A percentile compares a stretch with the other conserved stretches of the same genome.
phyloP scores from a whole-genome alignment of 2,329 filamentous ascomycete genomes.

The Aspergillus thermomutatus region DNA sequence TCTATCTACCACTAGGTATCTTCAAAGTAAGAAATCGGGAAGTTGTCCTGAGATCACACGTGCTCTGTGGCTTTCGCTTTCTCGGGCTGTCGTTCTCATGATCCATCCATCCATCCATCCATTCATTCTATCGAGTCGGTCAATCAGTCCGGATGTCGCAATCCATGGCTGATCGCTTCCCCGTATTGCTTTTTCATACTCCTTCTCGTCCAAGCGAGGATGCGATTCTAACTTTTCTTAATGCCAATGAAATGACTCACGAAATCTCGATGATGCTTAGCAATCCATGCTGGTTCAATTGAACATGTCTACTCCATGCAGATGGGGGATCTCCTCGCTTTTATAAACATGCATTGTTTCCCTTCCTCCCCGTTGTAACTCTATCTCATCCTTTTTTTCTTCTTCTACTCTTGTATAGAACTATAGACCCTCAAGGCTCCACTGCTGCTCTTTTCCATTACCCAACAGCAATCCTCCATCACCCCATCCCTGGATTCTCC shows the following conservation, averaged over 20 bases:
- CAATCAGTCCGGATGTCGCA: background rate
- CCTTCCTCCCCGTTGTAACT: background rate
- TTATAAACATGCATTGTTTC: background rate
- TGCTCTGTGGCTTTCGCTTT: background rate
- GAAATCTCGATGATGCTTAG: background rate
- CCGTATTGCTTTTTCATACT: background rate
- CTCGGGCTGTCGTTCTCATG: no score
- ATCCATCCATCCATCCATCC: background rate
- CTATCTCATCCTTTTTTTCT: background rate
- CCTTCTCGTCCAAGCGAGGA: no score
- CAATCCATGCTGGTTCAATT: background rate
- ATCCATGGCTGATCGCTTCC: background rate
- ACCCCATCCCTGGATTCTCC: conserved; percentile 14
- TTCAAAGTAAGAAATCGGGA: no score
- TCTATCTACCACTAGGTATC: no score
- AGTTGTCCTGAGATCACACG: background rate
- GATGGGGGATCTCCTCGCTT: background rate
- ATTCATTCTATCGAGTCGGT: background rate
- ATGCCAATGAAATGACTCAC: background rate
- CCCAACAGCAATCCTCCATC: conserved; percentile 12
- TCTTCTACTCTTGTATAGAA: background rate
- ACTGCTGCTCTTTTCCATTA: conserved; percentile 12
- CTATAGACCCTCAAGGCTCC: conserved; percentile 1
- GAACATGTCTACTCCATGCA: no score
- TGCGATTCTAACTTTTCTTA: background rate